phyloP scores from a whole-genome alignment of 2,329 filamentous ascomycete genomes.

The Aspergillus fijiensis region DNA sequence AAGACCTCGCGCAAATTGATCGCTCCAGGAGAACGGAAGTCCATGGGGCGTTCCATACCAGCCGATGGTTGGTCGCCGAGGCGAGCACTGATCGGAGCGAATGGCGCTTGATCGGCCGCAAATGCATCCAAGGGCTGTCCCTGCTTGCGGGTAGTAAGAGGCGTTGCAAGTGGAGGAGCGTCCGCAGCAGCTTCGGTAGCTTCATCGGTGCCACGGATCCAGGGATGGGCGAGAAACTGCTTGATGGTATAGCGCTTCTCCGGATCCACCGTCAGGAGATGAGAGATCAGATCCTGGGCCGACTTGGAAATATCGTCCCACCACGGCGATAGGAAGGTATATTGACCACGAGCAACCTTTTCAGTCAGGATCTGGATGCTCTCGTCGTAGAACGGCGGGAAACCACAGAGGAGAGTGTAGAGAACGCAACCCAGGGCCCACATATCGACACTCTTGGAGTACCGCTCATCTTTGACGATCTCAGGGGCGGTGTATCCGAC shows the following conservation, averaged over 20 bases:
- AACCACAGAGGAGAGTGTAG: constrained; percentile 94
- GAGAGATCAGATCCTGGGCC: constrained; percentile 89
- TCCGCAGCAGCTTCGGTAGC: constrained; percentile 66
- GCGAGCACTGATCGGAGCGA: constrained; percentile 52
- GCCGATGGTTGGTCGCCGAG: constrained; percentile 57
- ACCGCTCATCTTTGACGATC: constrained; percentile 97
- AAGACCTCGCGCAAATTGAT: constrained; percentile 97
- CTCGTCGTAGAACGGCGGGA: constrained; percentile 98
- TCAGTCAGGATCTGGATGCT: constrained; percentile 96
- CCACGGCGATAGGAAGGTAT: constrained; percentile 97
- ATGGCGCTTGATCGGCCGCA: constrained; percentile 35
- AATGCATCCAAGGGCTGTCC: constrained; percentile 51
- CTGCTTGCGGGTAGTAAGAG: constrained; percentile 59
- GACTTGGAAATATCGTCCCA: constrained; percentile 98
- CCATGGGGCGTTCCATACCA: constrained; percentile 66
- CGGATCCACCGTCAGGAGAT: constrained; percentile 90
- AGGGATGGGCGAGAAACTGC: constrained; percentile 91
- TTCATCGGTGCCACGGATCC: constrained; percentile 74
- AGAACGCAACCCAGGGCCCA: constrained; percentile 96
- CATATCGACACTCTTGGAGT: constrained; percentile 99
- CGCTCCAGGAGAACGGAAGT: constrained; percentile 93
- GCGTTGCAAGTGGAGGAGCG: constrained; percentile 70
- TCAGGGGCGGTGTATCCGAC: constrained; percentile 97
- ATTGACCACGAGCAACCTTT: constrained; percentile 95
- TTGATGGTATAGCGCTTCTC: constrained; percentile 92